Evolutionary conservation across 2,329 filamentous ascomycete species (phyloP).

Genomic region (Epichloe typhina): DNA sequence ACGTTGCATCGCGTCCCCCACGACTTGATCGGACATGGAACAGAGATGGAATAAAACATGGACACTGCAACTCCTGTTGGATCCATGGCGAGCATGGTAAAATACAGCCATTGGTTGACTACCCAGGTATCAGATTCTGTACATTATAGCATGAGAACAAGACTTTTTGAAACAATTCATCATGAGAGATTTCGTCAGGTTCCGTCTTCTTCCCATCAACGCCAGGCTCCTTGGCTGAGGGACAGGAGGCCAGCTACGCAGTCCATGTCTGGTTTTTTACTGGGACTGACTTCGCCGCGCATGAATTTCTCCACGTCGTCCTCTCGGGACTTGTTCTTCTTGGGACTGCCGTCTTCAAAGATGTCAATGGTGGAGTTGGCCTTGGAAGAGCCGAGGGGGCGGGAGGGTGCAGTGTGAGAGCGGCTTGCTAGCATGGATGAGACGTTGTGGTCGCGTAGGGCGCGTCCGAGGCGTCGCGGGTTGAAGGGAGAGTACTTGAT

Average conservation of each 20-base stretch:
- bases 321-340: constrained; percentile 11
- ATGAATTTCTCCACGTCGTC: constrained; percentile 66
- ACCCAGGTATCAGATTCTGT: not conserved
- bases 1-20: too few relatives aligned
- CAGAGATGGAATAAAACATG: too few relatives aligned
- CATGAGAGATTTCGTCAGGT: too few relatives aligned
- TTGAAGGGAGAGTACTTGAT: constrained; percentile 15
- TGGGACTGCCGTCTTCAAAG: constrained; percentile 33
- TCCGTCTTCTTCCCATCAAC: constrained; percentile 25
- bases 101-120: too few relatives aligned
- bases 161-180: not conserved
- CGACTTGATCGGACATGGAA: too few relatives aligned
- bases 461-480: constrained; percentile 27
- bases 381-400: constrained; percentile 16
- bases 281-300: constrained; percentile 49
- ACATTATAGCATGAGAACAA: not conserved
- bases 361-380: constrained; percentile 30
- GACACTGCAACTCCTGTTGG: too few relatives aligned
- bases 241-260: constrained; percentile 82
- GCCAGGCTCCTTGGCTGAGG: constrained; percentile 86
- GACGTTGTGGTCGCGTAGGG: constrained; percentile 27
- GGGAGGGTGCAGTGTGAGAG: constrained; percentile 28
- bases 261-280: constrained; percentile 71
- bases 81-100: too few relatives aligned
- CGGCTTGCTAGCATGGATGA: constrained; percentile 21